These are phyloP conservation scores for Trichophyton equinum DNA, from an alignment of 2,329 filamentous ascomycete genomes.

Conservation along the genomic window DNA sequence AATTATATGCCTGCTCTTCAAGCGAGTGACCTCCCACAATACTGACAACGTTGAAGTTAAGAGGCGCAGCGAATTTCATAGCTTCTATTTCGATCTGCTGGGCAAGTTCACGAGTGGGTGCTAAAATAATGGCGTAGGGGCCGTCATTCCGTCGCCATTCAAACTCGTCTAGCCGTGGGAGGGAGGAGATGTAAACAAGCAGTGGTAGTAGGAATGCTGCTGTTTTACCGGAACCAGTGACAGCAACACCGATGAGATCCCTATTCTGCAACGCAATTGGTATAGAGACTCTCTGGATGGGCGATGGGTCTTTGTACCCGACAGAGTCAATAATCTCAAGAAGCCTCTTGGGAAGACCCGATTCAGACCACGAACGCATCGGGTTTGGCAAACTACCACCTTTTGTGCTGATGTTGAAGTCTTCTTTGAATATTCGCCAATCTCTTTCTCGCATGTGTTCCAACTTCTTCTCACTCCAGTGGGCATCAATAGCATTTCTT, in stretches of 20 bases:
- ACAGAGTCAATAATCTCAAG: slow-evolving; percentile 72
- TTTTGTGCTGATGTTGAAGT: slow-evolving; percentile 93
- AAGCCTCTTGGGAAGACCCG: slow-evolving; percentile 60
- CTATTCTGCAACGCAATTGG: slow-evolving; percentile 85
- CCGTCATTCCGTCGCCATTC: slow-evolving; percentile 85
- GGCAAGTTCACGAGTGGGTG: slow-evolving; percentile 90
- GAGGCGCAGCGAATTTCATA: slow-evolving; percentile 75
- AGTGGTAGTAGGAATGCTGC: slow-evolving; percentile 86
- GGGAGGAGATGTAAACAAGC: slow-evolving; percentile 83
- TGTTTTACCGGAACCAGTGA: slow-evolving; percentile 97
- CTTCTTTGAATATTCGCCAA: slow-evolving; percentile 99
- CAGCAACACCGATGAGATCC: slow-evolving; percentile 95
- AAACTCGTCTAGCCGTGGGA: slow-evolving; percentile 69
- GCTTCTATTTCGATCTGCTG: slow-evolving; percentile 96
- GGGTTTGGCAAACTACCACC: slow-evolving; percentile 86
- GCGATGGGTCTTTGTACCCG: slow-evolving; percentile 81
- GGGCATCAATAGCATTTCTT: slow-evolving; percentile 69
- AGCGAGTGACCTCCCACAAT: slow-evolving; percentile 95
- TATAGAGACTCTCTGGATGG: slow-evolving; percentile 88
- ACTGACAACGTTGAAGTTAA: slow-evolving; percentile 90
- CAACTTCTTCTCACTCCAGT: slow-evolving; percentile 89
- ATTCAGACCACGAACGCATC: slow-evolving; percentile 90
- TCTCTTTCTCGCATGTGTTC: slow-evolving; percentile 93
- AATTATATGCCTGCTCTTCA: slow-evolving; percentile 81
- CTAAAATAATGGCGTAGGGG: slow-evolving; percentile 92